Evolutionary conservation across 495 filamentous ascomycete genomes (phyloP).

Genomic region (Aspergillus coremiiformis): DNA sequence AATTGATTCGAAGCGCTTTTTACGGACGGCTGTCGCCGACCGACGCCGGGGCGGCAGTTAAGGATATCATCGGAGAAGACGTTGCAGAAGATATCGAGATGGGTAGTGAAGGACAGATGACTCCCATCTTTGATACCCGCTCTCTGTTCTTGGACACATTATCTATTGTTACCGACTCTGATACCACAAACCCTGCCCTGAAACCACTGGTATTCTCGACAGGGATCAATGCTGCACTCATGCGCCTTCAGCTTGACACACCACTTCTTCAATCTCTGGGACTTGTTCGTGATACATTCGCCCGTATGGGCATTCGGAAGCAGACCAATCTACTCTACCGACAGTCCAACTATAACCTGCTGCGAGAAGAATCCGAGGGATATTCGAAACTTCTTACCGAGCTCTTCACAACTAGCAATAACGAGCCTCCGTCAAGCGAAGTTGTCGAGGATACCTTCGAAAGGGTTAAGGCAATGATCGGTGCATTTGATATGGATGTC

Average conservation of each 20-base stretch:
- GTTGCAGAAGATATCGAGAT: slow-evolving; percentile 34
- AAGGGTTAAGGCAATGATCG: slow-evolving; percentile 81
- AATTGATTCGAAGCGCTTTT: slow-evolving; percentile 66
- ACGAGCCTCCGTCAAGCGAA: slow-evolving; percentile 52
- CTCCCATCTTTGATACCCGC: slow-evolving; percentile 46
- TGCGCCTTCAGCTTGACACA: slow-evolving; percentile 80
- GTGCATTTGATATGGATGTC: slow-evolving; percentile 88
- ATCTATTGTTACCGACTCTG: slow-evolving; percentile 62
- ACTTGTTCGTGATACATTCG: slow-evolving; percentile 77
- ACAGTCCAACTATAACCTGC: slow-evolving; percentile 91
- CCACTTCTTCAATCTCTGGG: slow-evolving; percentile 63
- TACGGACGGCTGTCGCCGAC: slow-evolving; percentile 56
- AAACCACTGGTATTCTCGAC: slow-evolving; percentile 57
- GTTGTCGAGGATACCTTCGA: slow-evolving; percentile 64
- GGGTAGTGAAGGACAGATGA: slow-evolving; percentile 24
- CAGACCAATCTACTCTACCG: slow-evolving; percentile 88
- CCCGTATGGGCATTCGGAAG: slow-evolving; percentile 74
- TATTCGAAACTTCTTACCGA: slow-evolving; percentile 86
- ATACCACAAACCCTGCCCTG: slow-evolving; percentile 43
- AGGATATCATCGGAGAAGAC: slow-evolving; percentile 61
- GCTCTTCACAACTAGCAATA: slow-evolving; percentile 71
- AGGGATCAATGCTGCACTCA: slow-evolving; percentile 58
- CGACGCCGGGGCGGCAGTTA: slow-evolving; percentile 66
- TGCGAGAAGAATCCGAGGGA: slow-evolving; percentile 93
- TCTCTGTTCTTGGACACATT: slow-evolving; percentile 76